Evolutionary conservation across 768 basidiomycete species (phyloP).

Genomic region (Austroboletus eburneus): DNA sequence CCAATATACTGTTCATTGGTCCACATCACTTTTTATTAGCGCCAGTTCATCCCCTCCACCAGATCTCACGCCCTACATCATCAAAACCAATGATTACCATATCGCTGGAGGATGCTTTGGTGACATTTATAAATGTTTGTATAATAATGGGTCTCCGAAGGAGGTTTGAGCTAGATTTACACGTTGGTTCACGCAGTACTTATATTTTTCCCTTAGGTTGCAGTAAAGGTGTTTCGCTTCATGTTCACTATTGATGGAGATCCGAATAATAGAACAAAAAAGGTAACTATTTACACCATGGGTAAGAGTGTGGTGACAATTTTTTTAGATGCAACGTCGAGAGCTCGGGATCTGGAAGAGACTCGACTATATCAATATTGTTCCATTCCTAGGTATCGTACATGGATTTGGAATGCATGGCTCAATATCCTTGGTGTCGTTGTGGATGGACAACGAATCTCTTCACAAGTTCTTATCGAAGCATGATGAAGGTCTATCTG

Average conservation of each 20-base stretch:
- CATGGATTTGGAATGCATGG: neutral
- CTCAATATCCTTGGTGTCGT: conserved; percentile 23
- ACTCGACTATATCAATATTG: conserved; percentile 3
- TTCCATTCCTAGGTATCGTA: conserved; percentile 9
- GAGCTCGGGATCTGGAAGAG: conserved; percentile 7
- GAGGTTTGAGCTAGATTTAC: neutral
- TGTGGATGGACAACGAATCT: conserved; percentile 26
- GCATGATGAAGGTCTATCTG: neutral
- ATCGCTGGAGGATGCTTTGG: neutral
- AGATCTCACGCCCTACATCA: neutral
- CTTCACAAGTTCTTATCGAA: neutral
- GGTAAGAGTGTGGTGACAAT: neutral
- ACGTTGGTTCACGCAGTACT: neutral
- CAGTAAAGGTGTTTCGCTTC: conserved; percentile 3
- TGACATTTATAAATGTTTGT: neutral
- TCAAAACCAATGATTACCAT: neutral
- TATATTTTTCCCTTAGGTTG: conserved; percentile 2
- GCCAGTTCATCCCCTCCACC: neutral
- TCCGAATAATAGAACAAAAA: neutral
- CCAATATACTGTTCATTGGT: neutral
- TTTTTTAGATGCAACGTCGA: neutral
- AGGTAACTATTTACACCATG: neutral
- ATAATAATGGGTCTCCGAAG: neutral
- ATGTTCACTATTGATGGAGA: neutral
- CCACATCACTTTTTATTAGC: neutral